Base-by-base conservation (phyloP, 2,329 filamentous ascomycete genomes). In the Claviceps fusiformis region DNA sequence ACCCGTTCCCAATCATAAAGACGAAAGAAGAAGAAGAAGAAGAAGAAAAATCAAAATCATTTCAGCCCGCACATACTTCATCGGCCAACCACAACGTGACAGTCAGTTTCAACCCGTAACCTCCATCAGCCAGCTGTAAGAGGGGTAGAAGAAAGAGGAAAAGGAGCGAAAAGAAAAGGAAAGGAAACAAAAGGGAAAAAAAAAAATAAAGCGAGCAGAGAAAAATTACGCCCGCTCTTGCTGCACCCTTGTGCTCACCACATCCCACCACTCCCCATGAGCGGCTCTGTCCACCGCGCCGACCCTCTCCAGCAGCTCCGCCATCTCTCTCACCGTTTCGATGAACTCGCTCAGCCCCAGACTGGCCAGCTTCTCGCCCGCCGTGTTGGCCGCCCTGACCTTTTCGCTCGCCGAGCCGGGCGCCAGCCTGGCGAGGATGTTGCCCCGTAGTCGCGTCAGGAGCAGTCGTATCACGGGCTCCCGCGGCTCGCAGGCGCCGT, bases 271-370 rank as follows among this genome's bases (percentile, higher is more conserved):
- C 47, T 71, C 64, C 13, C 80, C 80, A 67, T 89, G 86, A 8
- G 81, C 77, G 58, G 80, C 82, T 59, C 83, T 76, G 64, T 90
- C 86, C 5, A 89, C 82, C 5, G 72, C 72, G 15, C 83, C 82
- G 3, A 89, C 76, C 64, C 78, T 78, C 46, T 79, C 76, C 57
- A 90, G 70, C 63, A 84, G 75, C 39, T 88, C 85, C 8, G 87
- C 82, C 61, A 90, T 83, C 51, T 81, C 80, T 37, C 83, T 75
- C 15, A 90, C 81, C 57, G 78, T 80, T 33, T 80, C 78, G 17
- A 86, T 82, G 65, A 90, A 90, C 68, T 91, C 87, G 0, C 83
- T 83, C 55, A 91, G 70, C 0, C 87, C 87, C 19, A 86, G 75
- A 2, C 78, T 77, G 0, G 85, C 84, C 8, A 91, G 75, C 56